Conservation (phyloP, 495 filamentous ascomycete genomes). For the Penicillium turbatum region DNA sequence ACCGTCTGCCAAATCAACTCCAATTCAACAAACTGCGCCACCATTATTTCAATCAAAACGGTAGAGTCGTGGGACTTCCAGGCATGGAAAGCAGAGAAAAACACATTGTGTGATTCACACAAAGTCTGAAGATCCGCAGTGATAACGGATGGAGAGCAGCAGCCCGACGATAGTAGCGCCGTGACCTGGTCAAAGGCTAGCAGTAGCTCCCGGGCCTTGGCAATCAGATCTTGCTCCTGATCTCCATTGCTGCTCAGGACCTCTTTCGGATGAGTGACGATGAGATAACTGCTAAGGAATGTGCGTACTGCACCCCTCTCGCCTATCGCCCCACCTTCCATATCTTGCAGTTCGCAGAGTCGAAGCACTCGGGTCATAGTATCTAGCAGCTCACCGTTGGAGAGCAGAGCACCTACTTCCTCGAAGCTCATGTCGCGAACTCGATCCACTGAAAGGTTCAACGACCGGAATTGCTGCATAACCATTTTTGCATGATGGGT, state of each 20-base stretch:
- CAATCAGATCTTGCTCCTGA: conserved; percentile 85
- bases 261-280: conserved; percentile 86
- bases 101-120: conserved; percentile 67
- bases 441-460: conserved; percentile 70
- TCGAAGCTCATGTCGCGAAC: conserved; percentile 78
- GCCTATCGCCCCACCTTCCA: conserved; percentile 61
- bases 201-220: conserved; percentile 81
- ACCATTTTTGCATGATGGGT: conserved; percentile 53
- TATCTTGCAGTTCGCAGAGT: conserved; percentile 71
- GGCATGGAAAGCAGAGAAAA: conserved; percentile 85
- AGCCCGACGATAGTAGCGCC: conserved; percentile 54
- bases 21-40: conserved; percentile 90
- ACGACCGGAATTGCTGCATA: conserved; percentile 60
- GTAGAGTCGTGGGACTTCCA: conserved; percentile 94
- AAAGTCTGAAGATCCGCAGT: conserved; percentile 44
- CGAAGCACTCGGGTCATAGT: conserved; percentile 68
- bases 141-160: conserved; percentile 36
- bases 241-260: conserved; percentile 81
- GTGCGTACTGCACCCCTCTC: conserved; percentile 79
- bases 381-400: conserved; percentile 64
- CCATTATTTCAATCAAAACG: conserved; percentile 87
- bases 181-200: conserved; percentile 75
- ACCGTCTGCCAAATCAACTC: conserved; percentile 96
- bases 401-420: conserved; percentile 71
- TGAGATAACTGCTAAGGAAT: conserved; percentile 89